These are phyloP conservation scores for Fraxinus quadrangulata DNA, from an alignment of 257 asterid species.

Conservation along the genomic window DNA sequence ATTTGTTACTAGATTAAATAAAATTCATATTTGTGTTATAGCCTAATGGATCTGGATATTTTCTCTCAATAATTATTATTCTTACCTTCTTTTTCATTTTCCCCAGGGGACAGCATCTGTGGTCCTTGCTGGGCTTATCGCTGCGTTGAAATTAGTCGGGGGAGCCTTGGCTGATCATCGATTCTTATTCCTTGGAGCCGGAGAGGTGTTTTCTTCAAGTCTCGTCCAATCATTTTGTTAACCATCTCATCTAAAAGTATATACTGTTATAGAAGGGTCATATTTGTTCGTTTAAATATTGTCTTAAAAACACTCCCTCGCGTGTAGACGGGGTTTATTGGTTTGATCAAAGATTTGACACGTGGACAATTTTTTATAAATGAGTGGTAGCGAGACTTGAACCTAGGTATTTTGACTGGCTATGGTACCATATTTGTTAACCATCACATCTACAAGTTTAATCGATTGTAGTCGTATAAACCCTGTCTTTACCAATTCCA, in stretches of 20 bases:
- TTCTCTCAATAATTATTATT: background rate
- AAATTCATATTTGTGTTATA: background rate
- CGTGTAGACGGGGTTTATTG: background rate
- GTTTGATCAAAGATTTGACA: background rate
- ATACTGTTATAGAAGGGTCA: background rate
- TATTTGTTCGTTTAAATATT: background rate
- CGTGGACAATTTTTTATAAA: background rate
- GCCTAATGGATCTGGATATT: background rate
- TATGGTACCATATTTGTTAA: background rate
- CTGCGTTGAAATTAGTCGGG: constrained; percentile 76
- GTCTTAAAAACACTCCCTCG: background rate
- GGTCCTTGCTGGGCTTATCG: constrained; percentile 89
- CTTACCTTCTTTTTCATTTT: background rate
- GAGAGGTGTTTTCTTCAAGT: constrained; percentile 60
- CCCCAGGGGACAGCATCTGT: constrained; percentile 94
- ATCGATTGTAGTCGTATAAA: background rate
- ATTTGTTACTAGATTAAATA: background rate
- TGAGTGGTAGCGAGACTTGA: background rate
- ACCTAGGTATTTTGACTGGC: background rate
- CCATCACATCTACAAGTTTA: background rate
- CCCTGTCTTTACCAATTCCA: background rate
- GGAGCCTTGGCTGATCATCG: constrained; percentile 83
- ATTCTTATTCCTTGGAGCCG: constrained; percentile 94
- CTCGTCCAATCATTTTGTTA: background rate
- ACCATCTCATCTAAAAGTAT: background rate